Evolutionary conservation across 2,329 filamentous ascomycete species (phyloP).

Genomic region (Calonectria montana): DNA sequence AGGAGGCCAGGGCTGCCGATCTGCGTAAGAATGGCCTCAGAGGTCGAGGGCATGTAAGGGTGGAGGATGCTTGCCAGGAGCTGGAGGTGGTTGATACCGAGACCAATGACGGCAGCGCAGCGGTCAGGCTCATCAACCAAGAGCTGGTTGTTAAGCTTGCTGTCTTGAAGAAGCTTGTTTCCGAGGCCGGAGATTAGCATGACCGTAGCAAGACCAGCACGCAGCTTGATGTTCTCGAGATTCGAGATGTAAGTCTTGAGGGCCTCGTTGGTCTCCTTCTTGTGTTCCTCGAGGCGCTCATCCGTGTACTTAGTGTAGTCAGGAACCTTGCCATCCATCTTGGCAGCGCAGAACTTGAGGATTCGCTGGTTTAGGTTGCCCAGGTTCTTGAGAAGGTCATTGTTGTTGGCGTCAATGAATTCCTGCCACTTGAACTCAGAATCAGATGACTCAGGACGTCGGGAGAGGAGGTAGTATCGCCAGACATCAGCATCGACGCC

Average conservation of each 20-base stretch:
- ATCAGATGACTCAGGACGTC: conserved; percentile 86
- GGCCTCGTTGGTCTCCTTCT: conserved; percentile 72
- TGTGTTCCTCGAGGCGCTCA: conserved; percentile 63
- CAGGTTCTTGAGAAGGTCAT: conserved; percentile 82
- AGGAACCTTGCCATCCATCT: conserved; percentile 77
- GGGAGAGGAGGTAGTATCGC: conserved; percentile 90
- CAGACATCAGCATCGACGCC: conserved; percentile 89
- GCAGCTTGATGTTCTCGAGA: conserved; percentile 78
- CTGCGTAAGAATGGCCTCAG: conserved; percentile 80
- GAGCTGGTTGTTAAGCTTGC: conserved; percentile 65
- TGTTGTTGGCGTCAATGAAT: conserved; percentile 89
- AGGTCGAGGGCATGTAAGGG: conserved; percentile 88
- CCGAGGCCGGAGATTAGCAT: conserved; percentile 73
- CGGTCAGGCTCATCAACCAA: conserved; percentile 65
- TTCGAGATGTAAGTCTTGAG: conserved; percentile 75
- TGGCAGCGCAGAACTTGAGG: conserved; percentile 81
- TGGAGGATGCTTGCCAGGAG: conserved; percentile 82
- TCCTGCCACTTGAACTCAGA: conserved; percentile 90
- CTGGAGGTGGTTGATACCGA: conserved; percentile 86
- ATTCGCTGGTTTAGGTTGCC: conserved; percentile 81
- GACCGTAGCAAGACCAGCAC: conserved; percentile 72
- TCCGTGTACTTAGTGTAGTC: conserved; percentile 68
- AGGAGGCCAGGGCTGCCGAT: conserved; percentile 66
- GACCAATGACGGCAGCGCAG: conserved; percentile 72
- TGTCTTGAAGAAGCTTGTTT: conserved; percentile 64